Conservation (phyloP, 768 basidiomycete genomes). For the Suillus subaureus region DNA sequence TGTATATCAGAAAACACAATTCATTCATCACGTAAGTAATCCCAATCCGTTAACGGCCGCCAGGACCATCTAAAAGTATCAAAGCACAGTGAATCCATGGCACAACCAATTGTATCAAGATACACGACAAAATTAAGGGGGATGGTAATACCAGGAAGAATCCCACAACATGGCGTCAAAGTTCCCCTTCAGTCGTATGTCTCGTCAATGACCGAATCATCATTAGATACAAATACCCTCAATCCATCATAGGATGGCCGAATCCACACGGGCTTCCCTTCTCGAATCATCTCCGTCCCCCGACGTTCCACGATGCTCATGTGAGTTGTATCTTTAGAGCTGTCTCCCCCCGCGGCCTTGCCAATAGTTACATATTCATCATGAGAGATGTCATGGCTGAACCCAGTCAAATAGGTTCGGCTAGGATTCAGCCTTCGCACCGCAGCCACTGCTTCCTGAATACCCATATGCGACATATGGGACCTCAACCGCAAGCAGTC, state of each 20-base stretch:
- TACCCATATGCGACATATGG: slow-evolving; percentile 81
- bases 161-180: neutral
- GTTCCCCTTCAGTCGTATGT: slow-evolving; percentile 40
- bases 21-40: slow-evolving; percentile 9
- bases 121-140: no score
- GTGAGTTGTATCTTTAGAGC: slow-evolving; percentile 19
- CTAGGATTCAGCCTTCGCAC: slow-evolving; percentile 59
- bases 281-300: slow-evolving; percentile 50
- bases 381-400: slow-evolving; percentile 76
- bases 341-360: slow-evolving; percentile 46
- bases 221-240: slow-evolving; percentile 47
- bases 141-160: neutral
- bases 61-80: neutral
- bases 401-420: slow-evolving; percentile 74
- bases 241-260: slow-evolving; percentile 80
- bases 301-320: slow-evolving; percentile 38
- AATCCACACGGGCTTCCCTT: slow-evolving; percentile 56
- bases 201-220: slow-evolving; percentile 51
- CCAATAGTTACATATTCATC: slow-evolving; percentile 74
- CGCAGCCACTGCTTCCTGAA: slow-evolving; percentile 59
- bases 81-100: neutral
- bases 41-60: slow-evolving; percentile 2
- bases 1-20: neutral
- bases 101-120: neutral
- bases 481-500: slow-evolving; percentile 70